Base-by-base conservation (phyloP, 2,329 filamentous ascomycete genomes). In the Fusarium ramigenum region DNA sequence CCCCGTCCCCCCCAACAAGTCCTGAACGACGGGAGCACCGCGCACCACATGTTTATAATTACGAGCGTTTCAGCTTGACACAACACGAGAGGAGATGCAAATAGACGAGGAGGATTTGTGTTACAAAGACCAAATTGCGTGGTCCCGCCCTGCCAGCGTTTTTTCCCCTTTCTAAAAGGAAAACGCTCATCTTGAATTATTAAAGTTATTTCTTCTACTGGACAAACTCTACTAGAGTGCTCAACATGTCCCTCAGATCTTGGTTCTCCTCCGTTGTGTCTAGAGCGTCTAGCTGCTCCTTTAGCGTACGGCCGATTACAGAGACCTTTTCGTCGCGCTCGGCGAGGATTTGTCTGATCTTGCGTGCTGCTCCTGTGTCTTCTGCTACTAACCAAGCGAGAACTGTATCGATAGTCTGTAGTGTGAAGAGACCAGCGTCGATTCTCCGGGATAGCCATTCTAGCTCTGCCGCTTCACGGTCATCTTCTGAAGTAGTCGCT, bases 371-470 rank as follows among this genome's bases (percentile, higher is more conserved):
- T 0, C 93, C 94, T 39, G 86, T 87, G 78, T 99, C 96, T 82
- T 99, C 96, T 1, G 95, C 96, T 12, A 94, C 88, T 37, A 98
- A 86, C 96, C 96, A 99, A 18, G 95, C 93, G 36, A 99, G 82
- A 36, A 96, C 90, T 2, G 95, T 88, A 83, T 98, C 96, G 50
- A 96, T 89, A 5, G 90, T 93, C 84, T 97, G 94, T 62, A 98
- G 83, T 32, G 90, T 92, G 80, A 93, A 97, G 10, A 98, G 83
- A 0, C 96, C 96, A 0, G 93, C 94, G 72, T 97, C 95, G 21
- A 98, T 86, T 53, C 93, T 87, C 58, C 90, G 86, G 0, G 92
- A 91, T 30, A 97, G 87, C 88, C 92, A 95, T 76, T 93, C 93
- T 54, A 91, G 87, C 21, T 89, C 90, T 78, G 90, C 85, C 28